phyloP scores from a whole-genome alignment of 345 rosid genomes.

The Brassica carinata region DNA sequence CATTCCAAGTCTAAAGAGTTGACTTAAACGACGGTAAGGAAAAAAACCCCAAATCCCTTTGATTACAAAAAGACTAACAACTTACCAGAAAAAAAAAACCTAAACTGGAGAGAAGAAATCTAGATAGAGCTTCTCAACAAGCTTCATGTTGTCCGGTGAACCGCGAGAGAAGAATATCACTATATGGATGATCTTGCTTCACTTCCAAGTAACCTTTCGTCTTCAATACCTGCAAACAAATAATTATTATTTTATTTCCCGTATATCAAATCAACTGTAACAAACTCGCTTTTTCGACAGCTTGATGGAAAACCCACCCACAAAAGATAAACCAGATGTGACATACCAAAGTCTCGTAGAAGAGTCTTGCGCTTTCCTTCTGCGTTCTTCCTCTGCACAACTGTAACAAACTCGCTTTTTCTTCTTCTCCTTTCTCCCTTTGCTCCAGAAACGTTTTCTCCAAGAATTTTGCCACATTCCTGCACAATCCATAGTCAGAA shows the following conservation, averaged over 20 bases:
- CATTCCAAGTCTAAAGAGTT: too few relatives aligned
- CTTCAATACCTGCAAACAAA: slow-evolving; percentile 63
- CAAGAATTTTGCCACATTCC: slow-evolving; percentile 60
- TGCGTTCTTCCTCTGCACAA: slow-evolving; percentile 57
- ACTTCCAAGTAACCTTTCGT: slow-evolving; percentile 60
- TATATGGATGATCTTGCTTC: slow-evolving; percentile 57
- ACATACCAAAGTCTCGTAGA: slow-evolving; percentile 87
- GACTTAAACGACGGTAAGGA: too few relatives aligned
- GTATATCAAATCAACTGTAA: not conserved
- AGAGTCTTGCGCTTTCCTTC: slow-evolving; percentile 66
- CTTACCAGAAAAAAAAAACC: not conserved
- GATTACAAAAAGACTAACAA: not conserved
- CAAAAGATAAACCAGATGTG: not conserved
- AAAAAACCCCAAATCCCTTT: not conserved
- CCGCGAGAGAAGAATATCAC: slow-evolving; percentile 54
- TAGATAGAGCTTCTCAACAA: slow-evolving; percentile 24
- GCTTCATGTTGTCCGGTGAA: slow-evolving; percentile 22
- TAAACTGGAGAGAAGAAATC: not conserved
- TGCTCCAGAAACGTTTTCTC: slow-evolving; percentile 43
- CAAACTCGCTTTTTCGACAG: not conserved
- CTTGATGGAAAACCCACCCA: not conserved
- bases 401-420: slow-evolving; percentile 50
- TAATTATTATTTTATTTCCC: not conserved
- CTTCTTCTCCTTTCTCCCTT: slow-evolving; percentile 48
- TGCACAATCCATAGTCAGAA: slow-evolving; percentile 52